Percentiles rank a stretch among this genome's conserved stretches.
phyloP scores from a whole-genome alignment of 352 stramenopile genomes.

The Globisporangium paddicum region DNA sequence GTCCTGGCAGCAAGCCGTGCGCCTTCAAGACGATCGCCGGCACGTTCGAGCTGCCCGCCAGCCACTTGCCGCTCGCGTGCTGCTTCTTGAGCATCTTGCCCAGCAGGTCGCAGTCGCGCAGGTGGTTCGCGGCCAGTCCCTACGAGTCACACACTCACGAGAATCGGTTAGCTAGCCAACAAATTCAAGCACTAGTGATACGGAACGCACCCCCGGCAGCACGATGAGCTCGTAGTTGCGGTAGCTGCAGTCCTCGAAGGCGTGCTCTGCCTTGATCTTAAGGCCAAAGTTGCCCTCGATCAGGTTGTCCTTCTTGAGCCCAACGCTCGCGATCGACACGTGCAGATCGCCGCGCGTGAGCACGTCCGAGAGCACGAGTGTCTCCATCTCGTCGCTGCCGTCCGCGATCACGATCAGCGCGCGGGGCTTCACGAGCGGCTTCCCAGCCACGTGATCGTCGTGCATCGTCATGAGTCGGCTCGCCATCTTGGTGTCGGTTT shows the following conservation, averaged over 20 bases:
- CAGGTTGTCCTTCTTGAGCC: constrained; percentile 51
- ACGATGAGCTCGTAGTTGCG: constrained; percentile 65
- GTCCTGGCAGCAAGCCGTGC: constrained; percentile 35
- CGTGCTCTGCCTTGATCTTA: constrained; percentile 52
- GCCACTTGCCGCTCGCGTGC: constrained; percentile 40
- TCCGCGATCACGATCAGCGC: constrained; percentile 58
- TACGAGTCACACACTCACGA: constrained; percentile 5
- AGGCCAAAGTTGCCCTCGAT: constrained; percentile 57
- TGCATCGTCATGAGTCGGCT: constrained; percentile 10
- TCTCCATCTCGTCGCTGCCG: constrained; percentile 66
- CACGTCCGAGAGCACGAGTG: constrained; percentile 53
- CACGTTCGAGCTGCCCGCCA: constrained; percentile 42
- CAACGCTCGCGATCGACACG: constrained; percentile 51
- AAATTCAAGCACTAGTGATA: background rate
- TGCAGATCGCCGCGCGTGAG: constrained; percentile 54
- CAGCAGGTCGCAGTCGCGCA: constrained; percentile 56
- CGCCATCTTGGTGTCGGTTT: constrained; percentile 10
- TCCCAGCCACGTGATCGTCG: background rate
- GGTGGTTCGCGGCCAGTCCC: constrained; percentile 35
- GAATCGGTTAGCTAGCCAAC: background rate
- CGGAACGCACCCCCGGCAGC: constrained; percentile 51
- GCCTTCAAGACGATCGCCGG: constrained; percentile 42
- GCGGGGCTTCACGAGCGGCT: constrained; percentile 45
- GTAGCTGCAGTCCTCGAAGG: constrained; percentile 65
- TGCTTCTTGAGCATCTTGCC: constrained; percentile 62